These are phyloP conservation scores for Fusarium miscanthi DNA, from an alignment of 2,329 filamentous ascomycete genomes.

Conservation along the genomic window DNA sequence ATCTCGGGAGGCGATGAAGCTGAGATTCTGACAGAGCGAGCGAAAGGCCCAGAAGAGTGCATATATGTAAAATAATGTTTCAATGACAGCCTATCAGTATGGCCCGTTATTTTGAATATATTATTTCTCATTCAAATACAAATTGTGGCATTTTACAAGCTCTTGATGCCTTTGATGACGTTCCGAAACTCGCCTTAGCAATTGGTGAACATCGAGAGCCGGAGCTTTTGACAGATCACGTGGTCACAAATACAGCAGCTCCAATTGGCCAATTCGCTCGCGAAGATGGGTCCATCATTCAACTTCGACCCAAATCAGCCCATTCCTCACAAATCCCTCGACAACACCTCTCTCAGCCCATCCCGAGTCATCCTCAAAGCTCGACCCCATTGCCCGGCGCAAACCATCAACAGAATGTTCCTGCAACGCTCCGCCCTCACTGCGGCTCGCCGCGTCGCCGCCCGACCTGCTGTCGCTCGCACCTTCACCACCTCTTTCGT, in stretches of 20 bases:
- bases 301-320: constrained; percentile 57
- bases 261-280: constrained; percentile 53
- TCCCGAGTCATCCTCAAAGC: constrained; percentile 38
- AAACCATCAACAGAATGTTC: constrained; percentile 60
- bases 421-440: constrained; percentile 71
- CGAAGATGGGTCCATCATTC: constrained; percentile 47
- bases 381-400: constrained; percentile 40
- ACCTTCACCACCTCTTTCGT: constrained; percentile 69
- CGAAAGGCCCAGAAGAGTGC: neutral
- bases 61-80: neutral
- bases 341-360: constrained; percentile 48
- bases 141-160: neutral
- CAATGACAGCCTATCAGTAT: too few relatives aligned
- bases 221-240: constrained; percentile 47
- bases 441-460: constrained; percentile 68
- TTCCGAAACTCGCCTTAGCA: constrained; percentile 28
- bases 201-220: constrained; percentile 25
- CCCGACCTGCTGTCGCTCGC: constrained; percentile 65
- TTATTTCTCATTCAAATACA: fast-evolving
- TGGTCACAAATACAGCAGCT: constrained; percentile 38
- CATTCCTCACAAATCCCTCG: constrained; percentile 61
- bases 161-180: constrained; percentile 23
- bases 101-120: fast-evolving
- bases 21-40: neutral
- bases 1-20: neutral